These are phyloP conservation scores for Pythium guiyangense DNA, from an alignment of 352 stramenopile genomes.

Conservation along the genomic window DNA sequence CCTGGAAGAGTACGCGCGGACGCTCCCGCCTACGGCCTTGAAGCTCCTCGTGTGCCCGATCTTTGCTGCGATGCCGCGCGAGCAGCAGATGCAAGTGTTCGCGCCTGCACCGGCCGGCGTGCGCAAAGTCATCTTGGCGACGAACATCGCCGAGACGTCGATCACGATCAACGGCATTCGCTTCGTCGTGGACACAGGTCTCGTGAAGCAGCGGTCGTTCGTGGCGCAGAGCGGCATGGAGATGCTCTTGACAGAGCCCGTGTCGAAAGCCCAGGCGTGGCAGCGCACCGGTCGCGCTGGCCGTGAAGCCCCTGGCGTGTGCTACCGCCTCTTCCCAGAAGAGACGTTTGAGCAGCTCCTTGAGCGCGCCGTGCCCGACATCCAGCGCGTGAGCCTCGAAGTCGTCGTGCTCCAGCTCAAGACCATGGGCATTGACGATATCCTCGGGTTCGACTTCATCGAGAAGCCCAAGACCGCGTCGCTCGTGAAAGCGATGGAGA, in stretches of 20 bases:
- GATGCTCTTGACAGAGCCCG: slow-evolving; percentile 79
- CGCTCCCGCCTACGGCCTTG: slow-evolving; percentile 55
- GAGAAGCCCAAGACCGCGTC: slow-evolving; percentile 76
- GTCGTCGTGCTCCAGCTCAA: slow-evolving; percentile 84
- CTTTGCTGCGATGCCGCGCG: slow-evolving; percentile 93
- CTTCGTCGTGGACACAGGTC: slow-evolving; percentile 80
- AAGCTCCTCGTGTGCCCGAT: slow-evolving; percentile 93
- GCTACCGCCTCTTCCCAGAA: slow-evolving; percentile 81
- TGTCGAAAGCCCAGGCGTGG: slow-evolving; percentile 90
- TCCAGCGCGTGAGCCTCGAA: slow-evolving; percentile 84
- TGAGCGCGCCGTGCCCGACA: slow-evolving; percentile 73
- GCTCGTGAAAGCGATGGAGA: slow-evolving; percentile 78
- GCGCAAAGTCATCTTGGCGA: slow-evolving; percentile 93
- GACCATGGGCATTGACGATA: slow-evolving; percentile 80
- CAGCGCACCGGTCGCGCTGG: slow-evolving; percentile 88
- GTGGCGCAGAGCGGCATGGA: slow-evolving; percentile 87
- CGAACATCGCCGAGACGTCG: slow-evolving; percentile 97
- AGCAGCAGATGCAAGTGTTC: slow-evolving; percentile 95
- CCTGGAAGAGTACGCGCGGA: slow-evolving; percentile 77
- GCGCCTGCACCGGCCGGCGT: slow-evolving; percentile 65
- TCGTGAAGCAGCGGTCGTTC: slow-evolving; percentile 87
- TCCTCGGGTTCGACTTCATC: slow-evolving; percentile 88
- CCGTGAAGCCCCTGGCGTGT: slow-evolving; percentile 77
- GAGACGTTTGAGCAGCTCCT: slow-evolving; percentile 82
- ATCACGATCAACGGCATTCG: slow-evolving; percentile 98